Conservation (phyloP, 2,329 filamentous ascomycete genomes). For the Chaetomium sp. region DNA sequence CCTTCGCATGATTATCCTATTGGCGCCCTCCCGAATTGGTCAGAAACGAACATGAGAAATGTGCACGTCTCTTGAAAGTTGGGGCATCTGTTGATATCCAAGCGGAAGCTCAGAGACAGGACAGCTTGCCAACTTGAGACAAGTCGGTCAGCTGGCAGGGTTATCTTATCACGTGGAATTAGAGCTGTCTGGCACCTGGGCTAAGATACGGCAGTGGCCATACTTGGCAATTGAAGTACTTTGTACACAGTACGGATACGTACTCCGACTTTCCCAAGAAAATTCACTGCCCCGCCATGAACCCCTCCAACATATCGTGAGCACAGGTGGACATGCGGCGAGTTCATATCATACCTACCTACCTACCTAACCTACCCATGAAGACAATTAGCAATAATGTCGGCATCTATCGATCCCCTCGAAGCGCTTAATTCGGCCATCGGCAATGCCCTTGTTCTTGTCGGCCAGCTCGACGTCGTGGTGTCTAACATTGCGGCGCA, state of each 20-base stretch:
- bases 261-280: not conserved
- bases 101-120: slow-evolving; percentile 24
- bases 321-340: not conserved
- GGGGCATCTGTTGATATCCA: slow-evolving; percentile 1
- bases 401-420: slow-evolving; percentile 28
- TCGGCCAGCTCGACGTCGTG: slow-evolving; percentile 41
- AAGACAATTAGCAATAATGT: slow-evolving; percentile 15
- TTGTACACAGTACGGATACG: not conserved
- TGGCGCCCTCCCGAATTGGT: slow-evolving; percentile 16
- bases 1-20: slow-evolving; percentile 49
- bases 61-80: not conserved
- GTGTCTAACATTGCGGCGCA: slow-evolving; percentile 46
- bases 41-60: slow-evolving; percentile 19
- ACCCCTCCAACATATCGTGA: not conserved
- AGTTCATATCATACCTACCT: not conserved
- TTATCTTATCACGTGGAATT: slow-evolving; percentile 17
- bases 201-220: not conserved
- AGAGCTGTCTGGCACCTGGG: not conserved
- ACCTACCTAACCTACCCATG: not conserved
- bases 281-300: slow-evolving; percentile 8
- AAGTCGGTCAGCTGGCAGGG: slow-evolving; percentile 22
- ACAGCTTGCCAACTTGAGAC: slow-evolving; percentile 35
- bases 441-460: slow-evolving; percentile 33
- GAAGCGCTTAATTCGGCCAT: slow-evolving; percentile 33
- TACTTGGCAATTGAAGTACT: not conserved